phyloP scores from a whole-genome alignment of 1,284 basidiomycete genomes.

The Fomitopsis pinicola region DNA sequence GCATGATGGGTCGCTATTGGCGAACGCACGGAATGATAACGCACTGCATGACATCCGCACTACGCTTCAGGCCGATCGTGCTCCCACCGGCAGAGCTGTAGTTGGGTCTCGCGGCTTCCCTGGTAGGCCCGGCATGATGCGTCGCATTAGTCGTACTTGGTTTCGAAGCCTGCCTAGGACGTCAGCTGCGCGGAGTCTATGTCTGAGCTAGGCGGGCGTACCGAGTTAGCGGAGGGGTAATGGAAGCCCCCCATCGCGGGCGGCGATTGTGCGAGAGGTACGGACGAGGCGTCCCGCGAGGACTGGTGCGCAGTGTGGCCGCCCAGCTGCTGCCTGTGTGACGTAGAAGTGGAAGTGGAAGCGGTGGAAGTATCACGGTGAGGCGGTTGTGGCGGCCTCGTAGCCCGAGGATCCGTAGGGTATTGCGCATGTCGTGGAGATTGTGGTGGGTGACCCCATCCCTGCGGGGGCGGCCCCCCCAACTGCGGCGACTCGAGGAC shows the following conservation, averaged over 20 bases:
- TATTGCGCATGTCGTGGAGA: neutral
- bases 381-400: neutral
- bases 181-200: neutral
- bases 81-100: neutral
- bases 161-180: neutral
- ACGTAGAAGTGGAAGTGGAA: neutral
- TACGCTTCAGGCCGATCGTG: constrained; percentile 31
- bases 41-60: constrained; percentile 36
- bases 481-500: neutral
- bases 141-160: neutral
- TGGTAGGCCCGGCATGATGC: neutral
- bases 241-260: constrained; percentile 49
- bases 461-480: neutral
- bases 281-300: neutral
- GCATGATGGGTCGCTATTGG: neutral
- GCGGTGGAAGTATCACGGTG: neutral
- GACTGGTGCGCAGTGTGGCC: neutral
- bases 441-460: neutral
- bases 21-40: constrained; percentile 8
- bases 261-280: constrained; percentile 16
- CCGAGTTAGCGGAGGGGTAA: constrained; percentile 41
- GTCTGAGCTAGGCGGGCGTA: constrained; percentile 14
- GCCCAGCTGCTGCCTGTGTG: constrained; percentile 5
- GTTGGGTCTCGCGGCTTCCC: neutral
- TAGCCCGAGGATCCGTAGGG: neutral